These are phyloP conservation scores for Ogataea wickerhamii DNA, from an alignment of 805 yeast species.

Conservation along the genomic window DNA sequence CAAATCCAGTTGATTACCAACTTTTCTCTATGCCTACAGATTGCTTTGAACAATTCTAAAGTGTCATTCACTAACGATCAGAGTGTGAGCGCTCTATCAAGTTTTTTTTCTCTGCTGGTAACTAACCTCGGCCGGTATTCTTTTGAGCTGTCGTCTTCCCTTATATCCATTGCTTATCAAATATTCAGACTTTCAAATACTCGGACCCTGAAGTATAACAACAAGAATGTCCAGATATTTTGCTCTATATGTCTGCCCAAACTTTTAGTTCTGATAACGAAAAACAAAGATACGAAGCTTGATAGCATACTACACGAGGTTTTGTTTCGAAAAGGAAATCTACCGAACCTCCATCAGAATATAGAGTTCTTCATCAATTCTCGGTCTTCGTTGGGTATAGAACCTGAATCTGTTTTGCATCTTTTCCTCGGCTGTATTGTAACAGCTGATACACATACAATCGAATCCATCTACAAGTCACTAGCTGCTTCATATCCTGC, in stretches of 20 bases:
- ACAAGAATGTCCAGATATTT: slow-evolving; percentile 26
- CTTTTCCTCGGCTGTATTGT: slow-evolving; percentile 31
- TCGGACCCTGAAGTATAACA: slow-evolving; percentile 20
- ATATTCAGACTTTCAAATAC: slow-evolving; percentile 26
- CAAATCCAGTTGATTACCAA: slow-evolving; percentile 22
- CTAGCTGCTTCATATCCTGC: slow-evolving; percentile 38
- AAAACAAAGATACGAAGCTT: slow-evolving; percentile 2
- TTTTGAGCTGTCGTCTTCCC: not conserved
- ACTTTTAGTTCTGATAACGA: slow-evolving; percentile 12
- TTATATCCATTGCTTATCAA: slow-evolving; percentile 7
- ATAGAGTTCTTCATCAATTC: slow-evolving; percentile 30
- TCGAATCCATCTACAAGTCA: slow-evolving; percentile 48
- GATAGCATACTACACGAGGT: slow-evolving; percentile 25
- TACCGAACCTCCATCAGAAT: slow-evolving; percentile 27
- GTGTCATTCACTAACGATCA: slow-evolving; percentile 26
- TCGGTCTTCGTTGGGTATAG: slow-evolving; percentile 14
- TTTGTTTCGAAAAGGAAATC: slow-evolving; percentile 27
- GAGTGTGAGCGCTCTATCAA: slow-evolving; percentile 19
- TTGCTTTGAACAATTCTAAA: slow-evolving; percentile 15
- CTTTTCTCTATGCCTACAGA: slow-evolving; percentile 13
- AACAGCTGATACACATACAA: slow-evolving; percentile 33
- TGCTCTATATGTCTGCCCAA: slow-evolving; percentile 24
- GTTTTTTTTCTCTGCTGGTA: slow-evolving; percentile 7
- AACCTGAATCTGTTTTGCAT: slow-evolving; percentile 24
- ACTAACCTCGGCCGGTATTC: slow-evolving; percentile 2